phyloP scores from a whole-genome alignment of 148 eudicot genomes.

The Diospyros lotus region DNA sequence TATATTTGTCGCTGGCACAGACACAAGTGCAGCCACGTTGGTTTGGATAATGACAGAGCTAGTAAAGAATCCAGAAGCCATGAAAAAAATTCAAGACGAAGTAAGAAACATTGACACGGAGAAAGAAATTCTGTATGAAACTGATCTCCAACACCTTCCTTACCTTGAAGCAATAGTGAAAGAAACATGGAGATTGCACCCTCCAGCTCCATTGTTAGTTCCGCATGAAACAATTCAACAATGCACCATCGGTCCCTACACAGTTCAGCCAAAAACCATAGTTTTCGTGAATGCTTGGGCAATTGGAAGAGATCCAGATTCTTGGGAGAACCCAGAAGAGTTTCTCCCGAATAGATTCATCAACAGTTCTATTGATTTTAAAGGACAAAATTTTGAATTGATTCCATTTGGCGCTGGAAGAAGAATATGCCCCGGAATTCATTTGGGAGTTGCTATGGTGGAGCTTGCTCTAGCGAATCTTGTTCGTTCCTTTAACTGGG shows the following conservation, averaged over 20 bases:
- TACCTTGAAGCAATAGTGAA: slow-evolving; percentile 10
- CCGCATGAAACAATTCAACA: not conserved
- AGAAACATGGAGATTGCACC: slow-evolving; percentile 2
- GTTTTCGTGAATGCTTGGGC: slow-evolving; percentile 8
- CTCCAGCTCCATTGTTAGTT: slow-evolving; percentile 1
- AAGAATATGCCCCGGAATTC: not conserved
- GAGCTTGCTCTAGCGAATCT: not conserved
- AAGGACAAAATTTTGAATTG: not conserved
- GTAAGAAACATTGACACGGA: not conserved
- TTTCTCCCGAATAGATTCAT: slow-evolving; percentile 2
- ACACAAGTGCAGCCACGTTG: slow-evolving; percentile 1
- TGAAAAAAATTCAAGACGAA: slow-evolving; percentile 9
- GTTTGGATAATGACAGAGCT: slow-evolving; percentile 11
- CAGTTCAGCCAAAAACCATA: not conserved
- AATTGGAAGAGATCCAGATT: slow-evolving; percentile 1
- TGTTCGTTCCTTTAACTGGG: not conserved
- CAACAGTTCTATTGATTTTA: not conserved
- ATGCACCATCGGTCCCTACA: not conserved
- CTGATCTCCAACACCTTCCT: not conserved
- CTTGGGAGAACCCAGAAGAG: slow-evolving; percentile 10
- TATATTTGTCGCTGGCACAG: slow-evolving; percentile 1
- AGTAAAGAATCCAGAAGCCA: not conserved
- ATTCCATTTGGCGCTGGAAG: not conserved
- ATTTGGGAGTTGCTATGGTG: not conserved
- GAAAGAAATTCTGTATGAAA: not conserved